These are phyloP conservation scores for Saccharomyces pastorianus DNA, from an alignment of 1,139 yeast genomes.

Conservation along the genomic window DNA sequence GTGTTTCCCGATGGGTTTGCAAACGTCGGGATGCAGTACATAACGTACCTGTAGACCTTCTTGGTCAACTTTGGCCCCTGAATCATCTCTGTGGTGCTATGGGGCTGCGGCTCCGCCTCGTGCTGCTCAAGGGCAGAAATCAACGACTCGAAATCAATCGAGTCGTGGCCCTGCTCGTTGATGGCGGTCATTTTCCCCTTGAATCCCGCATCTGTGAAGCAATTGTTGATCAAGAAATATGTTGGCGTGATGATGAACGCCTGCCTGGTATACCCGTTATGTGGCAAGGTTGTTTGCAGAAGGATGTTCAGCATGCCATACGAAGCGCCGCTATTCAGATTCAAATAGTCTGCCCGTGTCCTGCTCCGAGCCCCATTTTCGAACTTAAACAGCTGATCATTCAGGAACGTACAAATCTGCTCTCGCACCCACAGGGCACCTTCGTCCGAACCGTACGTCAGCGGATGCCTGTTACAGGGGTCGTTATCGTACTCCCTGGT, in stretches of 20 bases:
- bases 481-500: slow-evolving; percentile 37
- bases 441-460: slow-evolving; percentile 75
- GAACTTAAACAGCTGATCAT: slow-evolving; percentile 33
- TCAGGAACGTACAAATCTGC: slow-evolving; percentile 47
- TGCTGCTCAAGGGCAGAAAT: slow-evolving; percentile 40
- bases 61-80: slow-evolving; percentile 40
- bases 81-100: slow-evolving; percentile 26
- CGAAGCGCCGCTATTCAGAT: slow-evolving; percentile 81
- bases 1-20: slow-evolving; percentile 81
- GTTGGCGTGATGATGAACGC: slow-evolving; percentile 81
- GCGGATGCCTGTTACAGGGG: slow-evolving; percentile 61
- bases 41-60: slow-evolving; percentile 59
- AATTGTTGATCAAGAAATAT: slow-evolving; percentile 67
- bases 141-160: slow-evolving; percentile 53
- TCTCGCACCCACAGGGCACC: slow-evolving; percentile 65
- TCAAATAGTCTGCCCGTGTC: slow-evolving; percentile 44
- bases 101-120: slow-evolving; percentile 18
- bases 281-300: slow-evolving; percentile 46
- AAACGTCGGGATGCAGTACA: slow-evolving; percentile 77
- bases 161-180: slow-evolving; percentile 43
- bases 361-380: slow-evolving; percentile 13
- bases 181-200: slow-evolving; percentile 59
- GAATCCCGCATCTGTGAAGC: slow-evolving; percentile 76
- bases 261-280: slow-evolving; percentile 46
- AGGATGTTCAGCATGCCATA: slow-evolving; percentile 71